A percentile compares a stretch with the other conserved stretches of the same genome.
Evolutionary conservation across 1,284 basidiomycete genomes (phyloP).

Genomic region (Ganoderma boninense): DNA sequence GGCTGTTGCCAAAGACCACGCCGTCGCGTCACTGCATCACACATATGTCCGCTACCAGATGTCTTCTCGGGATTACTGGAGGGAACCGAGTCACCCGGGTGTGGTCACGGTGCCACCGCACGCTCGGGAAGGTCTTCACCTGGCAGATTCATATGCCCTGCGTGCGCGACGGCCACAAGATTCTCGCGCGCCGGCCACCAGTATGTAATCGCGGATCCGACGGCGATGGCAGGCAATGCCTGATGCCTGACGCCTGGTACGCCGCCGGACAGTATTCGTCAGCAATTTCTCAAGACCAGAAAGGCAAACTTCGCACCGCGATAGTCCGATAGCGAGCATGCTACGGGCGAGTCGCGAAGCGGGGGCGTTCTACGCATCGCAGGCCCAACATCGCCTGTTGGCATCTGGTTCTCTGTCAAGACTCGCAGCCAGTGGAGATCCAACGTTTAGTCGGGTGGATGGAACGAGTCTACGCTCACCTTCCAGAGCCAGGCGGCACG

Average conservation of each 20-base stretch:
- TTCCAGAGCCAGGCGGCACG: conserved; percentile 53
- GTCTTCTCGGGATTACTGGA: no score
- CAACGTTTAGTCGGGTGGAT: no score
- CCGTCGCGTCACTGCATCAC: no score
- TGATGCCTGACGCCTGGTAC: conserved; percentile 52
- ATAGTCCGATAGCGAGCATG: conserved; percentile 72
- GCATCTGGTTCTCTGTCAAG: conserved; percentile 61
- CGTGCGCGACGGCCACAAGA: no score
- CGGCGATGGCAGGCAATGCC: conserved; percentile 68
- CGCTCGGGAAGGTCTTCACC: no score
- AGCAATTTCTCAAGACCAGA: neutral
- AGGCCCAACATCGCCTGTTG: conserved; percentile 71
- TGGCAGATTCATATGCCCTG: no score
- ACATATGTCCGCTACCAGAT: no score
- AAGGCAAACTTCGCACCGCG: conserved; percentile 52
- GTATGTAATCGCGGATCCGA: conserved; percentile 68
- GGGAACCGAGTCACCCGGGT: no score
- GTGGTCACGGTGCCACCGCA: no score
- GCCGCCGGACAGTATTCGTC: neutral
- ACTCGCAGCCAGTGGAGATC: no score
- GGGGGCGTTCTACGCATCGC: conserved; percentile 66
- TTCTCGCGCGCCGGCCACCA: no score
- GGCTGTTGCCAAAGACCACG: no score
- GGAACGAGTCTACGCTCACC: conserved; percentile 23
- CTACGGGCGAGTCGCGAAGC: conserved; percentile 62